Conservation (phyloP, 805 yeast genomes). For the Barnettozyma botsteinii region DNA sequence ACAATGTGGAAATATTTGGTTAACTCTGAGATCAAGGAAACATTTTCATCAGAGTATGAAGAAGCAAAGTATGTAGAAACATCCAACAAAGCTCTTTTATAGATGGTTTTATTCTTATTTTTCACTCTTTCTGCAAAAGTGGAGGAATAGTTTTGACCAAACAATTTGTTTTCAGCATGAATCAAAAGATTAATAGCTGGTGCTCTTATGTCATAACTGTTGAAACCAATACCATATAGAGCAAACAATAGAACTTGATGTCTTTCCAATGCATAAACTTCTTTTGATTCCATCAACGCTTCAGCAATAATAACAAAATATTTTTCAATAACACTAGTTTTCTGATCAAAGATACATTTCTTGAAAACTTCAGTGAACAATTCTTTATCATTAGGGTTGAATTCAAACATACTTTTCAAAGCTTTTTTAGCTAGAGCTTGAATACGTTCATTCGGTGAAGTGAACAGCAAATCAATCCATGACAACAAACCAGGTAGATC, state of each 20-base stretch:
- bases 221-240: slow-evolving; percentile 73
- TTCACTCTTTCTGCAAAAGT: slow-evolving; percentile 65
- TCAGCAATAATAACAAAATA: slow-evolving; percentile 71
- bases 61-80: slow-evolving; percentile 69
- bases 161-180: slow-evolving; percentile 55
- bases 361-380: slow-evolving; percentile 52
- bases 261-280: slow-evolving; percentile 43
- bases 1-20: slow-evolving; percentile 64
- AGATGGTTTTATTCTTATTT: slow-evolving; percentile 74
- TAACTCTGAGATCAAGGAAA: slow-evolving; percentile 62
- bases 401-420: slow-evolving; percentile 54
- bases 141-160: slow-evolving; percentile 46
- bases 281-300: slow-evolving; percentile 44
- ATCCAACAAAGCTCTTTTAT: slow-evolving; percentile 79
- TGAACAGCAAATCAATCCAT: slow-evolving; percentile 78
- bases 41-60: slow-evolving; percentile 52
- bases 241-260: slow-evolving; percentile 71
- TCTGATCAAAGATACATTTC: slow-evolving; percentile 63
- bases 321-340: slow-evolving; percentile 48
- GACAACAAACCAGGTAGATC: slow-evolving; percentile 60
- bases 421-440: slow-evolving; percentile 66
- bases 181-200: slow-evolving; percentile 69
- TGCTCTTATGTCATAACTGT: slow-evolving; percentile 57
- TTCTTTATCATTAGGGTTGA: slow-evolving; percentile 51
- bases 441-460: slow-evolving; percentile 50